Conservation (phyloP, 2,329 filamentous ascomycete genomes). For the Fusarium luffae region DNA sequence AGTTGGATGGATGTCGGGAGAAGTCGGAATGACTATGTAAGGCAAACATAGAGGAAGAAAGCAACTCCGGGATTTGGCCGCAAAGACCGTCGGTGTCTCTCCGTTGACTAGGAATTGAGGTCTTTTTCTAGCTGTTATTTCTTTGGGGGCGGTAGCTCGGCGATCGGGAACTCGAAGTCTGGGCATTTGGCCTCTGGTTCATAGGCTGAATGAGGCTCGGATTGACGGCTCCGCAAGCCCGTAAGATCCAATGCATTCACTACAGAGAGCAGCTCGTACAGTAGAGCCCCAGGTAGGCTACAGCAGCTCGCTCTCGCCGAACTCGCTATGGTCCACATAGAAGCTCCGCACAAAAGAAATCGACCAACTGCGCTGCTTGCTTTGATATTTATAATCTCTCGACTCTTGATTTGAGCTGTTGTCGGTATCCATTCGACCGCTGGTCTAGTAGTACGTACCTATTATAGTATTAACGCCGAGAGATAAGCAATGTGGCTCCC, state of each 20-base stretch:
- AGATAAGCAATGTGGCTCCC: slow-evolving; percentile 42
- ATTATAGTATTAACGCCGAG: slow-evolving; percentile 19
- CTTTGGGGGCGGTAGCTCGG: slow-evolving; percentile 17
- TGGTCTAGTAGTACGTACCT: slow-evolving; percentile 19
- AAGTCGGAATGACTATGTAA: slow-evolving; percentile 34
- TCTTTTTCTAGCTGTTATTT: slow-evolving; percentile 5
- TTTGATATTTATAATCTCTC: slow-evolving; percentile 48
- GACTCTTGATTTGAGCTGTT: slow-evolving; percentile 41
- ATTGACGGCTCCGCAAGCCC: slow-evolving; percentile 39
- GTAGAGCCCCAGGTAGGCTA: not conserved
- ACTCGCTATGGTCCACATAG: slow-evolving; percentile 39
- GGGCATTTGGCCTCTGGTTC: slow-evolving; percentile 20
- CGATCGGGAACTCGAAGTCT: slow-evolving; percentile 31
- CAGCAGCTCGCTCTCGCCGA: slow-evolving; percentile 27
- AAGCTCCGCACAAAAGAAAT: slow-evolving; percentile 35
- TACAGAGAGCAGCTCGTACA: not conserved
- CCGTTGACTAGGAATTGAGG: slow-evolving; percentile 16
- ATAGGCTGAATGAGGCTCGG: slow-evolving; percentile 19
- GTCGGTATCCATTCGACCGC: slow-evolving; percentile 32
- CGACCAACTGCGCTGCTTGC: slow-evolving; percentile 30
- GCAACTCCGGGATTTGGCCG: slow-evolving; percentile 28
- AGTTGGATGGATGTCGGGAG: slow-evolving; percentile 31
- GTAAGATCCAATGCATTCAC: slow-evolving; percentile 14
- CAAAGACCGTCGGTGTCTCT: slow-evolving; percentile 26
- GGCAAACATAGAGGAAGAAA: slow-evolving; percentile 13